Conservation (phyloP, 1,139 yeast genomes). For the Zygosaccharomyces pseudobailii region DNA sequence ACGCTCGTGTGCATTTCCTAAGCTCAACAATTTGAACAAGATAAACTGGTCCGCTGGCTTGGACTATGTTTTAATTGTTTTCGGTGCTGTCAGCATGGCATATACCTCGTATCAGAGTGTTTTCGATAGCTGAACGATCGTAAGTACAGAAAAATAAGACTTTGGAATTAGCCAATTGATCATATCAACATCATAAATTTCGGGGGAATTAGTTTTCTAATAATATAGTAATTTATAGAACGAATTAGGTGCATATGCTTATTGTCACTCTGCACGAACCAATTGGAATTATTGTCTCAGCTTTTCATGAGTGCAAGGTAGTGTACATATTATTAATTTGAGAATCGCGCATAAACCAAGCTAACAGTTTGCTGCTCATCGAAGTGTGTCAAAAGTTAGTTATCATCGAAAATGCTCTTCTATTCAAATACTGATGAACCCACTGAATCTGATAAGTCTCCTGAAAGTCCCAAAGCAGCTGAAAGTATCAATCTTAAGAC, state of each 20-base stretch:
- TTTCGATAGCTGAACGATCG: constrained; percentile 11
- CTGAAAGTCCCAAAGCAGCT: background rate
- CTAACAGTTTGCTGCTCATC: too few species aligned
- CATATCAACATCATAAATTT: background rate
- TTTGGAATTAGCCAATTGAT: background rate
- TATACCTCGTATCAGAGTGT: constrained; percentile 64
- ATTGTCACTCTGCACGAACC: background rate
- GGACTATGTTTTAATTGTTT: constrained; percentile 46
- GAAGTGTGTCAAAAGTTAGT: background rate
- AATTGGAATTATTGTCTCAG: background rate
- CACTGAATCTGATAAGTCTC: background rate
- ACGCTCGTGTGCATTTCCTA: constrained; percentile 35
- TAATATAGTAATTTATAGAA: background rate
- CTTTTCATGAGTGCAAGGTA: background rate
- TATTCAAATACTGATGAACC: constrained; percentile 12
- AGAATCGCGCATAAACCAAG: too few species aligned
- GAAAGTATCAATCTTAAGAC: background rate
- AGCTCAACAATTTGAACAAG: constrained; percentile 19
- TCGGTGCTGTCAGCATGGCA: constrained; percentile 58
- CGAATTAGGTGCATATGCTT: background rate
- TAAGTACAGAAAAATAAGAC: background rate
- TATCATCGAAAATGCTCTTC: constrained; percentile 10
- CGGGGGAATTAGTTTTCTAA: background rate
- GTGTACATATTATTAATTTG: background rate
- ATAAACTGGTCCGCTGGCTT: constrained; percentile 24